A percentile compares a stretch with the other conserved stretches of the same genome.
phyloP scores from a whole-genome alignment of 179 eudicot genomes.

The Silene coronaria region DNA sequence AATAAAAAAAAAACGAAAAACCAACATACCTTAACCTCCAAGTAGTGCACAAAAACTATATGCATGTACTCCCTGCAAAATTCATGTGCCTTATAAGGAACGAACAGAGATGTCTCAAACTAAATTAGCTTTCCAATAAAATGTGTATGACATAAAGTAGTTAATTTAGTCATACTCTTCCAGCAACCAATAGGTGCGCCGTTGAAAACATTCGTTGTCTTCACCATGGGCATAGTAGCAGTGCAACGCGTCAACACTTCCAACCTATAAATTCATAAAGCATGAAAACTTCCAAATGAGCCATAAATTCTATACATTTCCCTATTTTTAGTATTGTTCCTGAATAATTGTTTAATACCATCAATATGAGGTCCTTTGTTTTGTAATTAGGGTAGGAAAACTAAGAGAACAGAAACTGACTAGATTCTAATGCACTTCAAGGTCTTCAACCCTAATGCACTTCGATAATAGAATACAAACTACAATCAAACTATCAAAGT shows the following conservation, averaged over 20 bases:
- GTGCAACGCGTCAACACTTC: constrained; percentile 56
- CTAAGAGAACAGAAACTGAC: background rate
- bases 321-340: background rate
- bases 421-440: background rate
- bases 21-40: constrained; percentile 45
- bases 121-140: constrained; percentile 8
- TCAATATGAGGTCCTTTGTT: background rate
- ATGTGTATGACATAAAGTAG: background rate
- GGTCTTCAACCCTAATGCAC: background rate
- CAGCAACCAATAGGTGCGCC: constrained; percentile 72
- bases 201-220: constrained; percentile 49
- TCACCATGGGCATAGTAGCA: constrained; percentile 80
- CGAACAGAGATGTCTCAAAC: background rate
- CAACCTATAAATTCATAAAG: constrained; percentile 37
- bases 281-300: background rate
- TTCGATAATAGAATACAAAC: background rate
- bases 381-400: background rate
- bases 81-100: constrained; percentile 17
- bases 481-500: background rate
- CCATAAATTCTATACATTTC: background rate
- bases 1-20: background rate
- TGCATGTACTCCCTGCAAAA: constrained; percentile 48
- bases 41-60: constrained; percentile 49
- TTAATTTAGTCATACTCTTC: constrained; percentile 46
- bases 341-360: too few relatives aligned